Evolutionary conservation across 306 rosid genomes (phyloP).

Genomic region (Vigna mungo): DNA sequence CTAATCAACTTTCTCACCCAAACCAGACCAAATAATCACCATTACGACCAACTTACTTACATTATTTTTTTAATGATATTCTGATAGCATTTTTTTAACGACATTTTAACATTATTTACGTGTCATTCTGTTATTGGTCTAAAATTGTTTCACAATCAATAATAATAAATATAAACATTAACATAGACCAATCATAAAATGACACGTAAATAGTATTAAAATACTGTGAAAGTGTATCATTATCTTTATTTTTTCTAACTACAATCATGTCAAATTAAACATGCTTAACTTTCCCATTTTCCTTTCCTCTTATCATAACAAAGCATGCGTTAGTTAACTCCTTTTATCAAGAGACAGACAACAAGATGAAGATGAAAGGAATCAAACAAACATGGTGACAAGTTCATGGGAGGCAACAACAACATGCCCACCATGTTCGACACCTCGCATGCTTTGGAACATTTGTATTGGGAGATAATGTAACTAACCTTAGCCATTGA

Average conservation of each 20-base stretch:
- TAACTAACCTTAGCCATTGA: neutral
- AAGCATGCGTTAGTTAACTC: constrained; percentile 35
- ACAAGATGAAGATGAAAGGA: constrained; percentile 32
- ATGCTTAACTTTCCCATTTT: neutral
- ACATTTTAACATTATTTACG: no score
- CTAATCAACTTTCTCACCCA: neutral
- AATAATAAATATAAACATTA: no score
- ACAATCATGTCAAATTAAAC: constrained; percentile 30
- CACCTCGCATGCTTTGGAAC: constrained; percentile 7
- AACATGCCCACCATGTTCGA: constrained; percentile 33
- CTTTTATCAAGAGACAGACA: constrained; percentile 38
- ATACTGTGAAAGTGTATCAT: no score
- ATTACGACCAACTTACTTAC: constrained; percentile 42
- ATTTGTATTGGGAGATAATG: neutral
- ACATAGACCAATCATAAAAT: no score
- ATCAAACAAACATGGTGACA: constrained; percentile 8
- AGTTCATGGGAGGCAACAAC: constrained; percentile 41
- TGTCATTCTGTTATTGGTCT: no score
- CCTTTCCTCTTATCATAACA: neutral
- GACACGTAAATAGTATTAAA: no score
- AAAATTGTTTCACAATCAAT: no score
- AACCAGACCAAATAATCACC: constrained; percentile 40
- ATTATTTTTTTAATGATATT: neutral
- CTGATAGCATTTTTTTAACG: no score
- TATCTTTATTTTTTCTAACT: neutral